Percentiles rank a stretch among this genome's conserved stretches.
phyloP scores from a whole-genome alignment of 2,329 filamentous ascomycete genomes.

The Fusarium solani-melongenae region DNA sequence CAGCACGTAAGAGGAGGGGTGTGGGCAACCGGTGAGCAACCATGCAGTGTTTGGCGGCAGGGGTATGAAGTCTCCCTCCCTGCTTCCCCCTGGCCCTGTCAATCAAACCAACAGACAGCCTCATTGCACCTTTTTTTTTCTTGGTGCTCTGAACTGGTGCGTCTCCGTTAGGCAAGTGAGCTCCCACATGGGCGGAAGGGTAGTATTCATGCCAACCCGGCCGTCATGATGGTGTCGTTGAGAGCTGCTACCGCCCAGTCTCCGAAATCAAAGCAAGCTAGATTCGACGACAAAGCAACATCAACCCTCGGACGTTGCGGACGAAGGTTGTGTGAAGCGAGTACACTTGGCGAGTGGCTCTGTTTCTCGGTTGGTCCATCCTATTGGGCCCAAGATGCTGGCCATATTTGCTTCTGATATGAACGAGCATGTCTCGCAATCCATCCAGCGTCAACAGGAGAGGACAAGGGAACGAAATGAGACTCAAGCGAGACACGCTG shows the following conservation, averaged over 20 bases:
- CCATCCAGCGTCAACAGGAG: not conserved
- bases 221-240: conserved; percentile 12
- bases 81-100: conserved; percentile 28
- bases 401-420: conserved; percentile 17
- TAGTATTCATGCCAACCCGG: not conserved
- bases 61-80: conserved; percentile 28
- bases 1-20: conserved; percentile 21
- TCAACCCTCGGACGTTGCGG: conserved; percentile 7
- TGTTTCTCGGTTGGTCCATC: conserved; percentile 1
- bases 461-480: not conserved
- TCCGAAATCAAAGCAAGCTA: not conserved
- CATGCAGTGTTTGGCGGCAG: conserved; percentile 37
- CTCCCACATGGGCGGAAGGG: conserved; percentile 8
- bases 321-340: conserved; percentile 13
- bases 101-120: conserved; percentile 20
- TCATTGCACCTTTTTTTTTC: conserved; percentile 18
- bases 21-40: conserved; percentile 40
- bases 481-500: not conserved
- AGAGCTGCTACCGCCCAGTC: conserved; percentile 5
- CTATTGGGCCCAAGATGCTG: not conserved
- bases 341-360: conserved; percentile 8
- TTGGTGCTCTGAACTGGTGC: conserved; percentile 4
- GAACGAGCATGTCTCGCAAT: not conserved
- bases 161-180: not conserved
- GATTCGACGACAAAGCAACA: conserved; percentile 10